Conservation (phyloP, 2,329 filamentous ascomycete species). For the Penicillium sp. region DNA sequence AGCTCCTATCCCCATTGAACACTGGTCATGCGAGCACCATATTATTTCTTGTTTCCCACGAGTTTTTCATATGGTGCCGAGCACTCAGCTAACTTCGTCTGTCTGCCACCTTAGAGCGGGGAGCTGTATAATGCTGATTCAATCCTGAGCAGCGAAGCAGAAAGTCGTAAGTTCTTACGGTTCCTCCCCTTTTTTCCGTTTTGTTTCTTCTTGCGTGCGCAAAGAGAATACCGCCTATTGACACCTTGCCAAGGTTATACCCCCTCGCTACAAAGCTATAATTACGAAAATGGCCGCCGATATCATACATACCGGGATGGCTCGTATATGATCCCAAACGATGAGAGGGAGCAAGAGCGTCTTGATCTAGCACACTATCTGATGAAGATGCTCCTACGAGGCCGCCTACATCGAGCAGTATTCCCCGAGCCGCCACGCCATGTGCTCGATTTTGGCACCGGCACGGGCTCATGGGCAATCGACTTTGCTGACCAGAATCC, state of each 20-base stretch:
- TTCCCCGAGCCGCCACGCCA: constrained; percentile 2
- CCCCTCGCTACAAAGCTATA: constrained; percentile 12
- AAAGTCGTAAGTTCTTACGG: constrained; percentile 1
- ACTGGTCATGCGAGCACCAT: background rate
- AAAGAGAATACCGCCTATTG: background rate
- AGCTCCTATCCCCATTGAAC: background rate
- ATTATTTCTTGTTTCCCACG: background rate
- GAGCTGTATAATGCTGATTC: constrained; percentile 11
- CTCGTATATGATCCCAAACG: constrained; percentile 21
- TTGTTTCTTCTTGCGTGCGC: background rate
- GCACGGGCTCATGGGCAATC: constrained; percentile 17
- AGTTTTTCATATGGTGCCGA: background rate
- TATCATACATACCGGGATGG: constrained; percentile 21
- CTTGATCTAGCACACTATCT: constrained; percentile 18
- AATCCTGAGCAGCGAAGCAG: constrained; percentile 4
- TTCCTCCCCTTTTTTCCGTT: background rate
- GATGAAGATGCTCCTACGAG: constrained; percentile 11
- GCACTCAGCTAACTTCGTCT: background rate
- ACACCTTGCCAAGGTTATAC: background rate
- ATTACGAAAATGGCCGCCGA: constrained; percentile 17
- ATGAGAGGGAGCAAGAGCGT: constrained; percentile 23
- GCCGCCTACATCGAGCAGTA: constrained; percentile 4
- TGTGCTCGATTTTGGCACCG: constrained; percentile 16
- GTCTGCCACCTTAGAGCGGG: constrained; percentile 4
- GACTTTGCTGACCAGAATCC: constrained; percentile 16